Conservation (phyloP, 140 eudicot species). For the Flaveria floridana region DNA sequence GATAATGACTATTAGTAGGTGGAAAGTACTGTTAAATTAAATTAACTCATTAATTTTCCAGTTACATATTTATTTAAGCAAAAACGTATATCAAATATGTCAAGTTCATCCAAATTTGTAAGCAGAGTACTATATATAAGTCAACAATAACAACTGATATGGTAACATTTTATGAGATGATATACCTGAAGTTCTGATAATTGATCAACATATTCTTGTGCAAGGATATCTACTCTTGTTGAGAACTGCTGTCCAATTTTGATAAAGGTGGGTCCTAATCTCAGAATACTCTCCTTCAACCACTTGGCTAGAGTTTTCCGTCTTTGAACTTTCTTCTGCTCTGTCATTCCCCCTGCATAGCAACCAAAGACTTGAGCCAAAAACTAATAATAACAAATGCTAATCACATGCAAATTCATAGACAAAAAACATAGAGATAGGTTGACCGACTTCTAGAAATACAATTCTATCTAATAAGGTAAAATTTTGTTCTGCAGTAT, state of each 20-base stretch:
- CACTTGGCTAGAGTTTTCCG: slow-evolving; percentile 86
- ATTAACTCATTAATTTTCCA: not conserved
- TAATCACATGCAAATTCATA: slow-evolving; percentile 8
- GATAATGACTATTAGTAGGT: not conserved
- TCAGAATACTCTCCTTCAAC: slow-evolving; percentile 84
- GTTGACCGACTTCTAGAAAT: not conserved
- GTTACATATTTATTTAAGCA: slow-evolving; percentile 12
- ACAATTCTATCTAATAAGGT: not conserved
- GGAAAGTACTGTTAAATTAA: not conserved
- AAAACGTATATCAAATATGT: not conserved
- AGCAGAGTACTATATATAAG: not conserved
- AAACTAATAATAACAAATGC: slow-evolving; percentile 3
- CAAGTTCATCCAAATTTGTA: not conserved
- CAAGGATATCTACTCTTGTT: slow-evolving; percentile 96
- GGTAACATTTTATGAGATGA: slow-evolving; percentile 6
- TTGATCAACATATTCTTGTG: slow-evolving; percentile 98
- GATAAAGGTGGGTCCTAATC: slow-evolving; percentile 93
- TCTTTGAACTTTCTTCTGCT: slow-evolving; percentile 67
- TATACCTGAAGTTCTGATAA: slow-evolving; percentile 95
- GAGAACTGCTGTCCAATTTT: slow-evolving; percentile 99
- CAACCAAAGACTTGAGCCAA: slow-evolving; percentile 19
- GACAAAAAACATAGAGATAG: slow-evolving; percentile 7
- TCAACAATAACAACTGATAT: not conserved
- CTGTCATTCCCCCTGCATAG: slow-evolving; percentile 90
- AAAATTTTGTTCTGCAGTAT: not conserved